These are phyloP conservation scores for Yarrowia keelungensis DNA, from an alignment of 805 yeast genomes.

Conservation along the genomic window DNA sequence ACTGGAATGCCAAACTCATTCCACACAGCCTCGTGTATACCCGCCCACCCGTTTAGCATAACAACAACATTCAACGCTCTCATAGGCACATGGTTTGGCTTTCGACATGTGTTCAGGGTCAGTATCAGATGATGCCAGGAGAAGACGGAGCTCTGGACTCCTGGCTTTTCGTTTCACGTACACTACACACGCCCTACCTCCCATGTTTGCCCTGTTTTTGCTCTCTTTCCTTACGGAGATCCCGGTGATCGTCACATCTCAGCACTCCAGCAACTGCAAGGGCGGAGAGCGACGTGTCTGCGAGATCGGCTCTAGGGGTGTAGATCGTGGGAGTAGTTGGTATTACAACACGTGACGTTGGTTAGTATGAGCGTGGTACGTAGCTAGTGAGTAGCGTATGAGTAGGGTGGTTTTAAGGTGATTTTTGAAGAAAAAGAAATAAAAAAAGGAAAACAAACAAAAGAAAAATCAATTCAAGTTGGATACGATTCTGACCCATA, in stretches of 20 bases:
- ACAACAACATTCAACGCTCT: slow-evolving; percentile 8
- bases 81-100: slow-evolving; percentile 1
- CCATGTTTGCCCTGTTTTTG: not conserved
- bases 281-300: slow-evolving; percentile 10
- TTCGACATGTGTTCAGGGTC: slow-evolving; percentile 2
- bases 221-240: not conserved
- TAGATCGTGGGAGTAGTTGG: too few relatives aligned
- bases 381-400: too few relatives aligned
- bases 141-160: not conserved
- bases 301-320: slow-evolving; percentile 2
- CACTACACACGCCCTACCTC: too few relatives aligned
- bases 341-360: not conserved
- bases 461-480: too few relatives aligned
- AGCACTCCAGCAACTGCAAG: not conserved
- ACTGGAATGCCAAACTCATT: too few relatives aligned
- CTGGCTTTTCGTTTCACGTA: not conserved
- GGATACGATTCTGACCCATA: too few relatives aligned
- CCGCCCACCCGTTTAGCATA: not conserved
- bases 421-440: too few relatives aligned
- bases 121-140: not conserved
- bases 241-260: not conserved
- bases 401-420: too few relatives aligned
- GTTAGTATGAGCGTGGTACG: too few relatives aligned
- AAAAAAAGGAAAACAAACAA: too few relatives aligned
- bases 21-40: not conserved